Percentiles rank a stretch among this genome's conserved stretches.
Conservation (phyloP, 202 grass and related monocot species). For the Hordeum pubiflorum region DNA sequence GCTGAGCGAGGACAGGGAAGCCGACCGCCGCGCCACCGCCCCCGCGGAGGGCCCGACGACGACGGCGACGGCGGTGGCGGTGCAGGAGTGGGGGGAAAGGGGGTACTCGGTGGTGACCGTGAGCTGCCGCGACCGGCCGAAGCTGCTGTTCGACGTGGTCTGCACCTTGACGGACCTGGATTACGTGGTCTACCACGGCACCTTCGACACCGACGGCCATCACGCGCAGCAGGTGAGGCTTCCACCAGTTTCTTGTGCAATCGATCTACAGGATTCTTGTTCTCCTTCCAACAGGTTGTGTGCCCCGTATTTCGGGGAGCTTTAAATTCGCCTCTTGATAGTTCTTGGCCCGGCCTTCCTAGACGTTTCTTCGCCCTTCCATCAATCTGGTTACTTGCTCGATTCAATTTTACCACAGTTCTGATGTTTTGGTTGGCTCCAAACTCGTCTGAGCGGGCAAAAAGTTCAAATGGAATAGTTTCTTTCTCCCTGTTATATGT, state of each 20-base stretch:
- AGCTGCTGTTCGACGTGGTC: conserved; percentile 88
- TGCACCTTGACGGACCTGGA: conserved; percentile 94
- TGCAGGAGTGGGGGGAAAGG: conserved; percentile 62
- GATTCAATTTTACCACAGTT: not conserved
- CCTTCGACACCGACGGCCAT: conserved; percentile 66
- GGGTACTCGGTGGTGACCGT: conserved; percentile 91
- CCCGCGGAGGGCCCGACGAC: conserved; percentile 3
- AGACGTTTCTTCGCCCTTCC: conserved; percentile 6
- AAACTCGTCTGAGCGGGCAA: not conserved
- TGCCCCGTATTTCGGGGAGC: not conserved
- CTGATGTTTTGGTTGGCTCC: not conserved
- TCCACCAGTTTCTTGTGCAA: conserved; percentile 6
- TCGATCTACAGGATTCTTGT: not conserved
- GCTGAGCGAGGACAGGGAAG: conserved; percentile 60
- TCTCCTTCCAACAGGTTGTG: not conserved
- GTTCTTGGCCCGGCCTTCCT: conserved; percentile 16
- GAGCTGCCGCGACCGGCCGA: conserved; percentile 70
- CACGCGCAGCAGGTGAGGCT: conserved; percentile 62
- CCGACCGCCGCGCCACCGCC: conserved; percentile 3
- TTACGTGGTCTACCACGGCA: conserved; percentile 92
- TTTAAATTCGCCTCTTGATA: not conserved
- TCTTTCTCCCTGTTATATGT: not conserved
- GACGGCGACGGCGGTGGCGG: conserved; percentile 25
- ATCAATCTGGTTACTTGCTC: not conserved
- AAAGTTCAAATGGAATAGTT: not conserved